These are phyloP conservation scores for Alternaria arbusti DNA, from an alignment of 2,329 filamentous ascomycete species.

Conservation along the genomic window DNA sequence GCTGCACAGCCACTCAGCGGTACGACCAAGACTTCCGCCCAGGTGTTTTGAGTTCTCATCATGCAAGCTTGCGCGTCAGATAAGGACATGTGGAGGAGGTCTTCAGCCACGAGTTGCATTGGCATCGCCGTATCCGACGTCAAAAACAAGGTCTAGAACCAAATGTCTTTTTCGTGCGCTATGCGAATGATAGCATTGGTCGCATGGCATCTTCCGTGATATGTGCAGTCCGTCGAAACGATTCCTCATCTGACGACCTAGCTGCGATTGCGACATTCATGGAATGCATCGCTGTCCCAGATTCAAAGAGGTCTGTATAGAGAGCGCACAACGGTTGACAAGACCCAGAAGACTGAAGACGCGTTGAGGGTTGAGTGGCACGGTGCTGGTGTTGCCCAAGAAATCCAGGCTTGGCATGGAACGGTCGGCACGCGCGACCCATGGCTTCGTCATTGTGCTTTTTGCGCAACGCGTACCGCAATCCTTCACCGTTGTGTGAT, in stretches of 20 bases:
- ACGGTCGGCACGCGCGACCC: not conserved
- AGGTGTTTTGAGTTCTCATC: not conserved
- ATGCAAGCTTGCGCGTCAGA: not conserved
- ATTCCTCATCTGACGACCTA: not conserved
- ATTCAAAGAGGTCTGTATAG: not conserved
- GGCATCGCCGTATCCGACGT: not conserved
- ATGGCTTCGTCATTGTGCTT: slow-evolving; percentile 1
- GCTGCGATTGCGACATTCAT: not conserved
- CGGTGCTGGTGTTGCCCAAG: not conserved
- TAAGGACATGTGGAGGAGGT: not conserved
- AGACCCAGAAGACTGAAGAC: not conserved
- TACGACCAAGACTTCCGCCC: slow-evolving; percentile 15
- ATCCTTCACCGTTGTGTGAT: not conserved
- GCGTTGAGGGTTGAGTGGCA: not conserved
- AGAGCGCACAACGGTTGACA: not conserved
- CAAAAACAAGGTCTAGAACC: not conserved
- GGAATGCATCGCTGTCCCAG: not conserved
- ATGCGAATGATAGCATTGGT: not conserved
- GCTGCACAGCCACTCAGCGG: slow-evolving; percentile 7
- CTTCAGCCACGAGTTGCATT: not conserved
- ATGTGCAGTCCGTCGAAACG: not conserved
- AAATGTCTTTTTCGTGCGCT: not conserved
- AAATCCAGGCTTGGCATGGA: slow-evolving; percentile 4
- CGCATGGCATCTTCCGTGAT: not conserved
- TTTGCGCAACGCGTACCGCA: not conserved